phyloP scores from a whole-genome alignment of 345 rosid species.

The Eucalyptus globulus region DNA sequence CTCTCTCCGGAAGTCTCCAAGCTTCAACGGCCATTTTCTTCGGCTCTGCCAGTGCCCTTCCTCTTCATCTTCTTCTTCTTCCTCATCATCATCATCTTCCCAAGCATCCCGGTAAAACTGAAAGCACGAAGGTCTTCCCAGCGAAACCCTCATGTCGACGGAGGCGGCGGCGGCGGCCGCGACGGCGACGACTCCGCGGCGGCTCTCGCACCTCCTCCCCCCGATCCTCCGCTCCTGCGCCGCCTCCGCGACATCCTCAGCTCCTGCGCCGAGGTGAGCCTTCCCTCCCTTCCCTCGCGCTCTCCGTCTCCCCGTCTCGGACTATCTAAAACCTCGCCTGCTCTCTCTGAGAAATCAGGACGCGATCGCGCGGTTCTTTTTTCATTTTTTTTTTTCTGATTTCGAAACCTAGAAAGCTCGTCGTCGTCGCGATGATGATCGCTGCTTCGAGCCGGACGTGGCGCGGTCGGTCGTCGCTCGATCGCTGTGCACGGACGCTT shows the following conservation, averaged over 20 bases:
- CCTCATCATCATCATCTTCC: neutral
- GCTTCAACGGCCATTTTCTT: neutral
- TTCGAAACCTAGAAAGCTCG: neutral
- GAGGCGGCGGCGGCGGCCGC: neutral
- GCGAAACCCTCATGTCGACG: neutral
- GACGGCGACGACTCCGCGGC: neutral
- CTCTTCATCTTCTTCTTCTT: neutral
- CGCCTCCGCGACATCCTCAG: conserved; percentile 30
- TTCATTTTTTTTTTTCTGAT: neutral
- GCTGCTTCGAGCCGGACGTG: neutral
- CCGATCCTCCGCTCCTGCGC: conserved; percentile 7
- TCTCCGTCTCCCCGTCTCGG: neutral
- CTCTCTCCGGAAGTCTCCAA: neutral
- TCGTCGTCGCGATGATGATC: neutral
- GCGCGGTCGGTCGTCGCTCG: neutral
- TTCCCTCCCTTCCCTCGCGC: neutral
- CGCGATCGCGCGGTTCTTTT: neutral
- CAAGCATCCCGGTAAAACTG: neutral
- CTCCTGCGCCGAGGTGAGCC: conserved; percentile 15
- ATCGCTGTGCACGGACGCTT: neutral
- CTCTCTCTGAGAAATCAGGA: neutral
- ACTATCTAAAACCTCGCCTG: neutral
- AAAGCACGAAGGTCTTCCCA: neutral
- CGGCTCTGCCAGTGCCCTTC: neutral
- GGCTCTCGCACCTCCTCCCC: neutral